phyloP scores from a whole-genome alignment of 208 protist species.

The Zelonia costaricensis region DNA sequence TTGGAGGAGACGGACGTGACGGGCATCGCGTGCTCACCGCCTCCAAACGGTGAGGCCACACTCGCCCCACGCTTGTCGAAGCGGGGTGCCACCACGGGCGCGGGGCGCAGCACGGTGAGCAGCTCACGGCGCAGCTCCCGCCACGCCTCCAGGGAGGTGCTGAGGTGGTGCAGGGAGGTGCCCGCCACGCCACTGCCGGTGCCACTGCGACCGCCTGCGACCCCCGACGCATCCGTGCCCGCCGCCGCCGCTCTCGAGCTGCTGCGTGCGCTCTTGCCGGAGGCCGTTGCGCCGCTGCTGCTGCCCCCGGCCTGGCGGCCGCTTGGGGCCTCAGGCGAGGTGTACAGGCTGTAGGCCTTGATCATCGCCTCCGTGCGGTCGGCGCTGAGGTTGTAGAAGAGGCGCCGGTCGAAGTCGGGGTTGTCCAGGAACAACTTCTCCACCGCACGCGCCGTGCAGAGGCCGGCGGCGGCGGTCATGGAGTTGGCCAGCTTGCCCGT shows the following conservation, averaged over 20 bases:
- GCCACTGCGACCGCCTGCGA: no score
- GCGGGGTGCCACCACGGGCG: slow-evolving; percentile 17
- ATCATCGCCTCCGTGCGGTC: slow-evolving; percentile 9
- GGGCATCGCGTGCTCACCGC: not conserved
- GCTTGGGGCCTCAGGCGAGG: not conserved
- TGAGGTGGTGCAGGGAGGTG: slow-evolving; percentile 15
- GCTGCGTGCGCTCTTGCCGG: not conserved
- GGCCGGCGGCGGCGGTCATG: slow-evolving; percentile 41
- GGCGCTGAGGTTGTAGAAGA: slow-evolving; percentile 49
- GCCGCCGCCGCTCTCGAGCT: slow-evolving; percentile 1
- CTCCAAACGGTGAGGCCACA: not conserved
- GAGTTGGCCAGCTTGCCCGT: slow-evolving; percentile 58
- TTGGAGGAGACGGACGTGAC: slow-evolving; percentile 6
- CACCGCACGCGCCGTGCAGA: slow-evolving; percentile 16
- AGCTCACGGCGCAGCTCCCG: slow-evolving; percentile 25
- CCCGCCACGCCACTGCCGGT: not conserved
- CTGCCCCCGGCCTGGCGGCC: not conserved
- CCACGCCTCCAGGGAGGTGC: slow-evolving; percentile 2
- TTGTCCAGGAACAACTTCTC: slow-evolving; percentile 33
- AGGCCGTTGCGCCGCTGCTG: not conserved
- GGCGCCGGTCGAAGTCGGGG: slow-evolving; percentile 35
- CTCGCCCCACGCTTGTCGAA: slow-evolving; percentile 1
- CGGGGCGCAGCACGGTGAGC: slow-evolving; percentile 27
- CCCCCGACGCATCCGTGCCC: not conserved
- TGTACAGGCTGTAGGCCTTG: slow-evolving; percentile 8